Conservation (phyloP, 1,284 basidiomycete species). For the Tylopilus microsporus region DNA sequence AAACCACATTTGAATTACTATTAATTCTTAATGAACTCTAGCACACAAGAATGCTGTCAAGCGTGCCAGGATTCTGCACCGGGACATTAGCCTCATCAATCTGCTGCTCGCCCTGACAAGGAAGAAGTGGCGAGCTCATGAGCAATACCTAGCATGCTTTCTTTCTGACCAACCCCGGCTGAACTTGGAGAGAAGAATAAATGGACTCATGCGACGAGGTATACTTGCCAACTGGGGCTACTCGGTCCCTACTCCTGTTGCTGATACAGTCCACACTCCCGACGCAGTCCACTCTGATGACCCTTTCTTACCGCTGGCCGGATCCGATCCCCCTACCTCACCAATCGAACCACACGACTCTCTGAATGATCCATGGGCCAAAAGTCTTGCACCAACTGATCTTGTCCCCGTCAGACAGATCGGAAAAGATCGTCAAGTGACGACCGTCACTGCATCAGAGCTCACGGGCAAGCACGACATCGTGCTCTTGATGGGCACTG, state of each 20-base stretch:
- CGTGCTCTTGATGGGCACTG: slow-evolving; percentile 3
- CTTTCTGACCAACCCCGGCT: neutral
- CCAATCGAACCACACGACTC: no score
- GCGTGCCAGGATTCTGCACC: slow-evolving; percentile 1
- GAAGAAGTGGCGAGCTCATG: neutral
- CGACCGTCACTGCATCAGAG: neutral
- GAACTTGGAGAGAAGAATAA: neutral
- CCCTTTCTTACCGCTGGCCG: no score
- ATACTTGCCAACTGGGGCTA: slow-evolving; percentile 8
- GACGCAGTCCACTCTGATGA: no score
- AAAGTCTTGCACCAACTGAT: no score
- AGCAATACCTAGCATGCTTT: neutral
- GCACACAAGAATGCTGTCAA: neutral
- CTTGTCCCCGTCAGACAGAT: no score
- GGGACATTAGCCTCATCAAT: neutral
- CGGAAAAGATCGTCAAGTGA: no score
- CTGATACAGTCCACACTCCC: no score
- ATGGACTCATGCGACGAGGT: neutral
- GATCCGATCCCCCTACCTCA: no score
- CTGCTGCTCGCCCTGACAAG: neutral
- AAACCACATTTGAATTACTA: neutral
- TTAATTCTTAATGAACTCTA: neutral
- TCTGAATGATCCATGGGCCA: no score
- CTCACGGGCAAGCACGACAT: slow-evolving; percentile 4
- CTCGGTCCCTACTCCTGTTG: neutral